Conservation (phyloP, 2,329 filamentous ascomycete species). For the Camptophora hylomeconis region DNA sequence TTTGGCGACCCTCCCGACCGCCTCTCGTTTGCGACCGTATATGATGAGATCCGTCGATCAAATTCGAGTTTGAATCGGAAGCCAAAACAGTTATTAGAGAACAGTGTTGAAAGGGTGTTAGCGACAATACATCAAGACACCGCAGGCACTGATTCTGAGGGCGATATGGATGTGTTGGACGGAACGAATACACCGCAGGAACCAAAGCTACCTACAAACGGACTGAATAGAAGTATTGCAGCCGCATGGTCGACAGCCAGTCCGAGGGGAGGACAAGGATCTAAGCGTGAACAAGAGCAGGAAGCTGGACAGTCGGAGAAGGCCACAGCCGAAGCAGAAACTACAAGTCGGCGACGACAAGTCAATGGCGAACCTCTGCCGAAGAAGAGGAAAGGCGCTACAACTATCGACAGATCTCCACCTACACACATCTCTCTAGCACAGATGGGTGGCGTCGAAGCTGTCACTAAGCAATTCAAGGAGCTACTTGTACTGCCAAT, state of each 20-base stretch:
- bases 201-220: constrained; percentile 32
- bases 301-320: constrained; percentile 4
- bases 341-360: constrained; percentile 33
- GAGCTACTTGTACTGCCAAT: constrained; percentile 63
- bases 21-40: constrained; percentile 51
- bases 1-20: constrained; percentile 35
- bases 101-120: constrained; percentile 72
- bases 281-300: constrained; percentile 2
- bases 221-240: constrained; percentile 54
- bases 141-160: constrained; percentile 37
- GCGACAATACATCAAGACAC: constrained; percentile 54
- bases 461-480: constrained; percentile 55
- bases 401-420: constrained; percentile 47
- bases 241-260: constrained; percentile 40
- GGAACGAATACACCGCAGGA: constrained; percentile 26
- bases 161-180: constrained; percentile 38
- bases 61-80: constrained; percentile 77
- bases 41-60: constrained; percentile 67
- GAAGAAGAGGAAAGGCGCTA: constrained; percentile 48
- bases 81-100: constrained; percentile 69
- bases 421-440: constrained; percentile 55
- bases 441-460: constrained; percentile 65
- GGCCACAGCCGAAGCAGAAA: background rate
- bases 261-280: constrained; percentile 5
- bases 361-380: constrained; percentile 52